Evolutionary conservation across 1,139 yeast genomes (phyloP).

Genomic region (Saccharomyces pastorianus): DNA sequence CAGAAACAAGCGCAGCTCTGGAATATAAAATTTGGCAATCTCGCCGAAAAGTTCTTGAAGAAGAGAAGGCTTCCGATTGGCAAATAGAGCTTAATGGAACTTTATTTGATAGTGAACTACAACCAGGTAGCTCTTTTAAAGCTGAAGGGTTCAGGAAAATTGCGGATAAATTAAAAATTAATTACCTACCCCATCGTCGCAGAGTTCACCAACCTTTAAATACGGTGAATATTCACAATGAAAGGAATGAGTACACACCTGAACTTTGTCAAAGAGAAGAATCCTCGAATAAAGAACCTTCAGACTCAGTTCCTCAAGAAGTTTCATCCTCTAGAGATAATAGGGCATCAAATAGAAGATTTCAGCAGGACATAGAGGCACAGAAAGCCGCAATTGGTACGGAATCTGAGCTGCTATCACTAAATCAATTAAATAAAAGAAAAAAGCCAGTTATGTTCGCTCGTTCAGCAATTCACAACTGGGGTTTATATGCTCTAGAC

Average conservation of each 20-base stretch:
- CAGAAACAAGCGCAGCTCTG: conserved; percentile 6
- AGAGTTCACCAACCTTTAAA: conserved; percentile 38
- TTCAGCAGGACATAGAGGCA: conserved; percentile 84
- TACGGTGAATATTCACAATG: conserved; percentile 43
- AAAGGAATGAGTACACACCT: conserved; percentile 37
- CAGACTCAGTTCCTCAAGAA: conserved; percentile 17
- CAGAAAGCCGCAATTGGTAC: conserved; percentile 70
- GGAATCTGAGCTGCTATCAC: conserved; percentile 71
- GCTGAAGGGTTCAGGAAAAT: conserved; percentile 71
- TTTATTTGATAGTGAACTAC: conserved; percentile 33
- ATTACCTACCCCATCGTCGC: conserved; percentile 73
- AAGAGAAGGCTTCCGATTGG: conserved; percentile 12
- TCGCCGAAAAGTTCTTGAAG: conserved; percentile 16
- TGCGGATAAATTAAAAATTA: conserved; percentile 62
- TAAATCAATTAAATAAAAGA: conserved; percentile 73
- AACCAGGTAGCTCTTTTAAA: conserved; percentile 52
- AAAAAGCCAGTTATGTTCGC: conserved; percentile 94
- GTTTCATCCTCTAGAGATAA: conserved; percentile 72
- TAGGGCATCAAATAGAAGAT: conserved; percentile 80
- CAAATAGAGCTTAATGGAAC: conserved; percentile 23
- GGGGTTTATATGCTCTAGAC: conserved; percentile 95
- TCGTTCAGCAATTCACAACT: conserved; percentile 90
- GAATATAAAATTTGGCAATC: conserved; percentile 24
- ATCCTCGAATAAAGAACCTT: conserved; percentile 15
- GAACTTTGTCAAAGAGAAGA: conserved; percentile 24